Evolutionary conservation across 345 rosid species (phyloP), one percentile per base, ranked within the genome.

Genomic region (Melastoma malabathricum): DNA sequence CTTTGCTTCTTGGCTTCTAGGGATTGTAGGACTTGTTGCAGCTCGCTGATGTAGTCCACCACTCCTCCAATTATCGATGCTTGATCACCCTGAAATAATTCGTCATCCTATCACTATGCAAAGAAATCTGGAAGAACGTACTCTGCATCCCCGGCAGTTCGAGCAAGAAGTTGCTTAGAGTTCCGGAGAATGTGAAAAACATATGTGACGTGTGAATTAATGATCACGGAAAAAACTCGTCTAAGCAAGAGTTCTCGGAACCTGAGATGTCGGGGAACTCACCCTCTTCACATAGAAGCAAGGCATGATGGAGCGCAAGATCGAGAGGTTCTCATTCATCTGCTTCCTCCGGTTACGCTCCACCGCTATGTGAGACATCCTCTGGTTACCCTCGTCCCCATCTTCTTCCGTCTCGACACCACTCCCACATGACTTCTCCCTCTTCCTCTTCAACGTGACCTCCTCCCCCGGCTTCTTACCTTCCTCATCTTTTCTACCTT

Each of bases 51-150:
- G 78, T 88, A 93, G 59, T 93, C 95, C 58, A 85, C 93, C 5
- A 93, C 99, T 3, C 99, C 99, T 46, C 94, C 97, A 27, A 93
- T 93, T 25, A 88, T 88, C 15, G 99, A 93, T 58, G 99, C 99
- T 80, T 93, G 99, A 63, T 93, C 99, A 52, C 97, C 99, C 97
- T 93, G 31, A 41, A 56, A 41, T 15, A 1, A 5, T 31, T 31
- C 38, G 38, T 5, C 38, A 5, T 5, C n/a, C n/a, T n/a, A n/a
- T n/a, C n/a, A 2, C 25, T 22, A 22, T 22, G 25, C 25, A 22
- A 22, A 22, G 25, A 22, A 22, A 22, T 22, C 25, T 4, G 4
- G 4, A 22, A 22, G 25, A 22, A 22, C 2, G 25, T 22, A n/a
- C n/a, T n/a, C 25, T 4, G 25, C 4, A 22, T 22, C 25, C 25